Evolutionary conservation across 768 basidiomycete genomes (phyloP), one percentile per base, ranked within the genome.

Genomic region (Pleurotus eryngii): DNA sequence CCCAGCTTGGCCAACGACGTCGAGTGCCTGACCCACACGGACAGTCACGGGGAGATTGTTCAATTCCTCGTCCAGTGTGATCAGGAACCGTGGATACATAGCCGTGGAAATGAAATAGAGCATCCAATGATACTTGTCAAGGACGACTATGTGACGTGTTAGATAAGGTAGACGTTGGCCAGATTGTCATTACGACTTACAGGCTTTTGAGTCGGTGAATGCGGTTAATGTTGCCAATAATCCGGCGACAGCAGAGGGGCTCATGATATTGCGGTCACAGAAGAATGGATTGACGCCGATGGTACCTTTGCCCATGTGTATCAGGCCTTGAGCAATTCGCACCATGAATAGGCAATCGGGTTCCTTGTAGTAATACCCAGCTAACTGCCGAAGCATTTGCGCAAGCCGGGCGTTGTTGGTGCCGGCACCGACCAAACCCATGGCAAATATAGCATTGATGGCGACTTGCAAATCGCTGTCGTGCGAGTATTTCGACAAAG

Each of bases 231-330:
- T 90, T 9, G 94, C 87, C 57, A 99, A 73, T 39, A 98, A 71
- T 49, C 96, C 97, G 37, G 95, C 94, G 12, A 97, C 81, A 4
- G 94, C 94, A 1, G 91, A 85, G 51, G 88, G 83, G 65, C 85
- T 90, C 89, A 98, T 89, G 66, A 96, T 87, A 55, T 81, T 84
- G 39, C 96, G 84, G 71, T 98, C 96, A 35, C 82, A 83, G 82
- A 91, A 98, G 87, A 97, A 98, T 3, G 97, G 96, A 70, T 96
- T 98, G 64, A 99, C 77, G 9, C 92, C 91, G 68, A 99, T 92
- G 12, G 95, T 98, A 37, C 97, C 97, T 74, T 99, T 99, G 70
- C 97, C 97, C 95, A 98, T 95, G 71, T 98, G 94, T n/a, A 98
- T 90, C 64, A 98, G 74, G 17, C 97, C 97, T 72, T 98, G 90